Base-by-base conservation (phyloP, 345 rosid genomes). In the thale cress (Arabidopsis thaliana) region DNA sequence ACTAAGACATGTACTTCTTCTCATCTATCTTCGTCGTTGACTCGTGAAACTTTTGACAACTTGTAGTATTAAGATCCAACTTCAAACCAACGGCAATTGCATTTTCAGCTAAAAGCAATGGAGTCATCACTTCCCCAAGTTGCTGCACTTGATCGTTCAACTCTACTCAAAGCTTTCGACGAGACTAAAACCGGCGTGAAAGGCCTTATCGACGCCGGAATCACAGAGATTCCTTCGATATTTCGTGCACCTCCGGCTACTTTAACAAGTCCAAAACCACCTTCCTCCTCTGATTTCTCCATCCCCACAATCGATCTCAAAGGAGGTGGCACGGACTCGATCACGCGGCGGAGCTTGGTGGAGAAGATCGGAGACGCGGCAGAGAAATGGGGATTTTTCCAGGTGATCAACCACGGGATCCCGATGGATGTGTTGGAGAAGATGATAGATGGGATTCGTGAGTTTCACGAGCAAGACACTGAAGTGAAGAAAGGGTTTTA, bases 391-490 rank as follows among this genome's bases (percentile, higher is more conserved):
- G 83, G 86, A 0, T 85, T 87, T 62, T 85, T 85, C 28, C 89
- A 84, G 60, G 84, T 84, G 67, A 63, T 83, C 34, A 85, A 84
- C 38, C 89, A 87, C 22, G 89, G 87, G 7, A 78, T 85, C 28
- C 55, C 78, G 2, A 7, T 28, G 0, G 49, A 69, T 55, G 36
- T 74, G 23, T 1, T 74, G 24, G 76, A 62, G 58, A 75, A 10
- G 72, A 74, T 52, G 76, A 63, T 7, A 46, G 45, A 79, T 7
- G 76, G 68, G 0, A 4, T 63, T 36, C 68, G 79, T 46, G 65
- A 40, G 65, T 69, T 74, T 69, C 78, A 68, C 22, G 82, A 79
- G 51, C 76, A 74, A 49, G 79, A 74, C 0, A 0, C 71, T 0
- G 16, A 79, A 40, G 72, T 74, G 1, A 79, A 44, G 64, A 79